Conservation (phyloP, 768 basidiomycete genomes). For the Lactarius evosmus region DNA sequence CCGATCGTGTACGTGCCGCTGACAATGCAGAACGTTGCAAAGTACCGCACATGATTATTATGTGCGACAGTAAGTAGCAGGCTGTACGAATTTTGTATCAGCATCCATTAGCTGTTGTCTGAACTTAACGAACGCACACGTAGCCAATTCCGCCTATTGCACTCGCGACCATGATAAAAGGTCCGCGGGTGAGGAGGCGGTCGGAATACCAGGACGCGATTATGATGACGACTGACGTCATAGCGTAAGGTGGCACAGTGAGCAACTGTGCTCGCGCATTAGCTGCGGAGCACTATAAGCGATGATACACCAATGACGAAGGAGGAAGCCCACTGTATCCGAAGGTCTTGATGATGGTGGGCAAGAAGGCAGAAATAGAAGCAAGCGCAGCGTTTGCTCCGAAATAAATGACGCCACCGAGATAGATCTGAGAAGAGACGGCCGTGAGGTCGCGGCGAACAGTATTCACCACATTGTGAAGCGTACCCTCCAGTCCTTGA, state of each 20-base stretch:
- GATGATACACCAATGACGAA: not conserved
- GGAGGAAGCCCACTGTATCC: conserved; percentile 54
- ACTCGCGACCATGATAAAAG: conserved; percentile 45
- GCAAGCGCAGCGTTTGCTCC: conserved; percentile 72
- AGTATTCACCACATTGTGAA: not conserved
- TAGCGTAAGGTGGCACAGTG: conserved; percentile 80
- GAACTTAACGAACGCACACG: conserved; percentile 42
- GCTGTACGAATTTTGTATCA: conserved; percentile 33
- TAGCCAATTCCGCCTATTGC: conserved; percentile 57
- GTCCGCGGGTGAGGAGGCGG: conserved; percentile 57
- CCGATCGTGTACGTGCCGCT: conserved; percentile 78
- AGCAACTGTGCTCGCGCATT: conserved; percentile 66
- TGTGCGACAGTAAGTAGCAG: conserved; percentile 52
- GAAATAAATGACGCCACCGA: conserved; percentile 72
- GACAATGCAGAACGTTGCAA: conserved; percentile 74
- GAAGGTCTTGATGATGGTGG: conserved; percentile 74
- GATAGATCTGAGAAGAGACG: conserved; percentile 46
- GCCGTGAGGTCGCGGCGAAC: not conserved
- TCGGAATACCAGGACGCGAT: conserved; percentile 61
- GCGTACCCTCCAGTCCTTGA: conserved; percentile 69
- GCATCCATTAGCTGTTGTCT: not conserved
- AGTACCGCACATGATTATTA: conserved; percentile 66
- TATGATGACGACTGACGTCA: conserved; percentile 61
- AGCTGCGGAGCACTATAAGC: conserved; percentile 39
- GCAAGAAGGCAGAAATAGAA: conserved; percentile 80